These are phyloP conservation scores for Sporothrix pallida DNA, from an alignment of 2,329 filamentous ascomycete species.

Conservation along the genomic window DNA sequence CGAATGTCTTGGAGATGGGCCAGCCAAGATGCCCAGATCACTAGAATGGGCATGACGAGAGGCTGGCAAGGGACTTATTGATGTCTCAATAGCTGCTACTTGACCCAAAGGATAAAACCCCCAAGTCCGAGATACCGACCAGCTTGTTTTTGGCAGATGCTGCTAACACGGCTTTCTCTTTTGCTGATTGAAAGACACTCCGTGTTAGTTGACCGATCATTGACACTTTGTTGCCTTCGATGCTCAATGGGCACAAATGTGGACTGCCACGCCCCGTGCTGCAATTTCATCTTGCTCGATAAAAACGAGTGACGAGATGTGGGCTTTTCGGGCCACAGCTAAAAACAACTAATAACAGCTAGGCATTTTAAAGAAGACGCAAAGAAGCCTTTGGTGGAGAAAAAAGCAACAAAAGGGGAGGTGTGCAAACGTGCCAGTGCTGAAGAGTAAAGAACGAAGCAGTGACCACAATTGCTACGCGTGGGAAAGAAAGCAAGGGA, in stretches of 20 bases:
- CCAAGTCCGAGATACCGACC: neutral
- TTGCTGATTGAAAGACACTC: neutral
- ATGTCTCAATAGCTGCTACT: neutral
- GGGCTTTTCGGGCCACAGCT: neutral
- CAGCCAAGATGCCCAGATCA: conserved; percentile 5
- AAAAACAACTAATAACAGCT: neutral
- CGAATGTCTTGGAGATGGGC: neutral
- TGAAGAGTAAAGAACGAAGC: conserved; percentile 6
- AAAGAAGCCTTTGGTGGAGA: neutral
- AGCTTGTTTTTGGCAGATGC: neutral
- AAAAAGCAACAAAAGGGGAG: conserved; percentile 1
- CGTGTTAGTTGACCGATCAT: neutral
- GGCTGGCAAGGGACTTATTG: neutral
- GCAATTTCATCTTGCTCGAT: neutral
- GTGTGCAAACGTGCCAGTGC: conserved; percentile 11
- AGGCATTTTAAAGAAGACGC: conserved; percentile 9
- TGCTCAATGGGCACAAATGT: no score
- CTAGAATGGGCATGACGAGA: neutral
- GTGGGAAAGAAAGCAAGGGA: conserved; percentile 6
- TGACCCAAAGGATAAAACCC: neutral
- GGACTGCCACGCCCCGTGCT: neutral
- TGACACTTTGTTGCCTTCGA: neutral
- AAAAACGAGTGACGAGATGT: neutral
- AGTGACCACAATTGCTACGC: neutral
- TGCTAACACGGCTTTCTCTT: neutral